Evolutionary conservation across 768 basidiomycete species (phyloP), one percentile per base, ranked within the genome.

Genomic region (Suillus weaverae): DNA sequence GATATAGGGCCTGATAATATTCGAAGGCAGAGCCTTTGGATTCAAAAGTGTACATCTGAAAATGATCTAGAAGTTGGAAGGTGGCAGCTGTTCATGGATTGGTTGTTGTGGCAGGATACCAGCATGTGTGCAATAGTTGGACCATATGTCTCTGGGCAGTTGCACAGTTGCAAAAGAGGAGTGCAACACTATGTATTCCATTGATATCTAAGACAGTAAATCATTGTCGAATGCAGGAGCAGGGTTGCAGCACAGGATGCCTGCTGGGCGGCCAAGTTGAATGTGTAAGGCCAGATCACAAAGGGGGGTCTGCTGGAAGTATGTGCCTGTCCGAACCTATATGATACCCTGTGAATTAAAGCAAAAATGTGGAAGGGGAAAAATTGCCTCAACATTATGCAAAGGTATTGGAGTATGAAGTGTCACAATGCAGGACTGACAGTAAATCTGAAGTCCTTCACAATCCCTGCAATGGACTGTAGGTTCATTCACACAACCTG

Each of bases 21-120:
- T 77, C 73, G 53, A 68, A 77, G 5, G 65, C 68, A 1, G 73
- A 72, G 5, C 66, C 53, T 63, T 78, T 77, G 1, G 70, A 74
- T 48, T 69, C 69, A 36, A 76, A 77, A 2, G 70, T 69, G 0
- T 76, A 69, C 0, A 74, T 56, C 26, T 76, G 69, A 57, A 74
- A 76, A 6, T 44, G 38, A 8, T 74, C 62, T 3, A 78, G 69
- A 8, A 74, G 55, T 2, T 44, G 32, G 48, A 77, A 71, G 13
- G 75, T 74, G 11, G 75, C 72, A 2, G 70, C 71, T 1, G 75
- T 71, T 50, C 70, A 69, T 0, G 74, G 75, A 13, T 65, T 33
- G 11, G 53, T 62, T 9, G 65, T 51, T 0, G 76, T 69, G 0
- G 68, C 59, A 6, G 67, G 65, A 39, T 66, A 66, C 65, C 44